Conservation (phyloP, 352 stramenopile species). For the Globisporangium polare region DNA sequence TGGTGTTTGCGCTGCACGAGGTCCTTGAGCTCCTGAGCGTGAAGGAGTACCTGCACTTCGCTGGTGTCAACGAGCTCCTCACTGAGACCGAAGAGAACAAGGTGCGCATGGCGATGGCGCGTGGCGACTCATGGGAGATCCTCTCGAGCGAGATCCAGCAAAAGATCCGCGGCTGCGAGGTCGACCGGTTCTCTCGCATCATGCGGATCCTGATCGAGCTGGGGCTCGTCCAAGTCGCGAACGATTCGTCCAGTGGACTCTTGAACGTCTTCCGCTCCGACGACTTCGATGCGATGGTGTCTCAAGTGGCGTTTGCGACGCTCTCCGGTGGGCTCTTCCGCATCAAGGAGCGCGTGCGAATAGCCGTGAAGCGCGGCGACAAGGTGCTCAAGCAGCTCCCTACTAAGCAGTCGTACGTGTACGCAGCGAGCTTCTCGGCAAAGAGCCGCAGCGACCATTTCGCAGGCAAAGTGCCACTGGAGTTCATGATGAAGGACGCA, state of each 20-base stretch:
- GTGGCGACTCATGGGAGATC: slow-evolving; percentile 44
- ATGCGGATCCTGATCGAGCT: slow-evolving; percentile 71
- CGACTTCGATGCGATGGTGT: slow-evolving; percentile 75
- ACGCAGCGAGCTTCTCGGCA: slow-evolving; percentile 52
- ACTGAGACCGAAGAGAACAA: slow-evolving; percentile 56
- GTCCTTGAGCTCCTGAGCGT: slow-evolving; percentile 61
- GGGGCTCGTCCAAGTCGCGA: slow-evolving; percentile 49
- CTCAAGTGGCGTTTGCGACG: slow-evolving; percentile 68
- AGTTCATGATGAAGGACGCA: slow-evolving; percentile 35
- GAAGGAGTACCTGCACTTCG: slow-evolving; percentile 71
- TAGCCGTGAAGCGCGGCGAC: slow-evolving; percentile 51
- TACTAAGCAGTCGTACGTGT: slow-evolving; percentile 55
- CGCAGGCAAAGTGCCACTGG: slow-evolving; percentile 48
- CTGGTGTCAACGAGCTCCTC: slow-evolving; percentile 61
- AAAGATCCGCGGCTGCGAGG: slow-evolving; percentile 69
- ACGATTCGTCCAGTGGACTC: slow-evolving; percentile 49
- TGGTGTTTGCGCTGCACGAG: slow-evolving; percentile 65
- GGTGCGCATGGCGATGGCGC: slow-evolving; percentile 38
- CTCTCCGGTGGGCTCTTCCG: slow-evolving; percentile 64
- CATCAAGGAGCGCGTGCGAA: slow-evolving; percentile 42
- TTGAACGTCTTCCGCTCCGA: slow-evolving; percentile 55
- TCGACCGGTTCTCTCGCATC: slow-evolving; percentile 65
- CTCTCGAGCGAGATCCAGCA: slow-evolving; percentile 31
- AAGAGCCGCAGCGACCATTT: slow-evolving; percentile 52
- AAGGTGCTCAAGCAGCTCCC: slow-evolving; percentile 51